A percentile compares a stretch with the other conserved stretches of the same genome.
phyloP scores from a whole-genome alignment of 1,284 basidiomycete genomes.

The Trametes versicolor region DNA sequence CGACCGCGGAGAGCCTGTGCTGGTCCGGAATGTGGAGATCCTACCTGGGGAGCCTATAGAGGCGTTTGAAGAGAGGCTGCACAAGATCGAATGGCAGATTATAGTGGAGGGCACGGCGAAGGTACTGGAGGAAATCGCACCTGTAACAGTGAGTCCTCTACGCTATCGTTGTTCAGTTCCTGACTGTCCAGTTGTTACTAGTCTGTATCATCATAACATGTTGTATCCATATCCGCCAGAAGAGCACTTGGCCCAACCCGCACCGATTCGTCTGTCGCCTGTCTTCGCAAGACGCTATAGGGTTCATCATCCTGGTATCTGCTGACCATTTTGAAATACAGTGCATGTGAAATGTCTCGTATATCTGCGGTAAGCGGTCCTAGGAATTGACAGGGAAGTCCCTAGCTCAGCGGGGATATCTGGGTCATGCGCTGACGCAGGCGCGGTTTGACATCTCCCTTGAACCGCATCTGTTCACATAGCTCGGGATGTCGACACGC shows the following conservation, averaged over 20 bases:
- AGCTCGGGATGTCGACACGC: background rate
- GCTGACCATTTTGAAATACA: background rate
- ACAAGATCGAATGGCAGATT: slow-evolving; percentile 88
- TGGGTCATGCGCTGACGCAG: background rate
- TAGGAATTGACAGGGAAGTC: background rate
- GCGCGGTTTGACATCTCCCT: too few species aligned
- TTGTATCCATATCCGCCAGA: slow-evolving; percentile 5
- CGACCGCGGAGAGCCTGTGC: slow-evolving; percentile 89
- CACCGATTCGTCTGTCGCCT: background rate
- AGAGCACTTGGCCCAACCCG: background rate
- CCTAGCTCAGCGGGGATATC: background rate
- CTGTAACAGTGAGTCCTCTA: slow-evolving; percentile 26
- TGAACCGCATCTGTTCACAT: background rate
- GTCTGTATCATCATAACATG: slow-evolving; percentile 29
- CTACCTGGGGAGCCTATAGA: slow-evolving; percentile 78
- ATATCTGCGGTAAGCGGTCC: background rate
- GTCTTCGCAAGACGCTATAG: background rate
- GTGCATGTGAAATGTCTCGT: background rate
- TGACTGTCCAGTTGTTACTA: background rate
- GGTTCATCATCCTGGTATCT: background rate
- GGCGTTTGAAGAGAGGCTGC: slow-evolving; percentile 83
- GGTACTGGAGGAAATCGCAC: slow-evolving; percentile 60
- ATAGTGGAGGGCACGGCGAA: slow-evolving; percentile 87
- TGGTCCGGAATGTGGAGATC: slow-evolving; percentile 85
- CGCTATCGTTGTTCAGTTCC: background rate